These are phyloP conservation scores for Cladosporium cucumerinum DNA, from an alignment of 2,329 filamentous ascomycete genomes.

Conservation along the genomic window DNA sequence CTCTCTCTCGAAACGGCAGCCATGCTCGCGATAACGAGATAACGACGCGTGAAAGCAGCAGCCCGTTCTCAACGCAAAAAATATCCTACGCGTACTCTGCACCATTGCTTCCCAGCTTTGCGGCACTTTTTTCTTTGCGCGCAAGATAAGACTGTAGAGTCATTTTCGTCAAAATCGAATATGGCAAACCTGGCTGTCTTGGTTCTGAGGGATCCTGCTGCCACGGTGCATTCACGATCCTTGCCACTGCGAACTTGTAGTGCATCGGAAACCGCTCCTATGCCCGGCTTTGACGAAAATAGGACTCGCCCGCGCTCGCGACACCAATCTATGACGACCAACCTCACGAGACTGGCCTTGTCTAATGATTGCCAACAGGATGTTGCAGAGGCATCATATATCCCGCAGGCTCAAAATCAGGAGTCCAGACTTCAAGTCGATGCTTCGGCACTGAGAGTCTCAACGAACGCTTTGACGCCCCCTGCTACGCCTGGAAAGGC, in stretches of 20 bases:
- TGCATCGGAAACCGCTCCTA: not conserved
- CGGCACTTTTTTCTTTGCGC: not conserved
- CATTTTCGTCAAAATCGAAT: not conserved
- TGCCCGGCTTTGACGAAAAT: not conserved
- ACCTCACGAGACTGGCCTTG: conserved; percentile 7
- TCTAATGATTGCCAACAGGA: conserved; percentile 74
- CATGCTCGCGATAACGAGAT: conserved; percentile 14
- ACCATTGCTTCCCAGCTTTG: not conserved
- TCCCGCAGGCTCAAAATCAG: not conserved
- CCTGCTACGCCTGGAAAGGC: conserved; percentile 7
- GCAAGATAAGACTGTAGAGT: conserved; percentile 4
- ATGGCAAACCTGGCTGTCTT: conserved; percentile 12
- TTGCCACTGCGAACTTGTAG: conserved; percentile 15
- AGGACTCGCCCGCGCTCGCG: conserved; percentile 10
- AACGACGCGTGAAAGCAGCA: not conserved
- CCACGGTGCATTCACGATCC: not conserved
- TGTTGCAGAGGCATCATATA: conserved; percentile 87
- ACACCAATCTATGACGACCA: conserved; percentile 13
- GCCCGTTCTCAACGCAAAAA: not conserved
- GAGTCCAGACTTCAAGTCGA: not conserved
- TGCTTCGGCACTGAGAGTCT: not conserved
- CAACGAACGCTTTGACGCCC: not conserved
- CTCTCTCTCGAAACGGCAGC: conserved; percentile 8
- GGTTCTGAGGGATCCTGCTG: conserved; percentile 1
- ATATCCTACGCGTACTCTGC: not conserved